Base-by-base conservation (phyloP, 2,329 filamentous ascomycete species). In the Fusarium albidum region DNA sequence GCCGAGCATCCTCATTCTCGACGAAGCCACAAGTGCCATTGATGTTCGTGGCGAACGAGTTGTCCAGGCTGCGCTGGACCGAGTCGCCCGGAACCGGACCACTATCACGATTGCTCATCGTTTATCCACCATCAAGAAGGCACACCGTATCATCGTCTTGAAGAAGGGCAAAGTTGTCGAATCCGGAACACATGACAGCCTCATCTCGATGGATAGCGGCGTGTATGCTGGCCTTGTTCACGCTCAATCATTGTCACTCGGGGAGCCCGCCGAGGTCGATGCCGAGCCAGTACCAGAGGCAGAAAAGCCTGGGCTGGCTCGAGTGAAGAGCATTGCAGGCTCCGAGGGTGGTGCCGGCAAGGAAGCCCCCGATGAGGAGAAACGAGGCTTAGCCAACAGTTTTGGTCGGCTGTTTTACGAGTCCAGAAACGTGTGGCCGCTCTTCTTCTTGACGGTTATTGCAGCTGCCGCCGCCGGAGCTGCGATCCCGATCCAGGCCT, bases 101-200 rank as follows among this genome's bases (percentile, higher is more conserved):
- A 91, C 87, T 0, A 86, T 92, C 52, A 85, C 88, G 15, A 89
- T 93, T 60, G 89, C 90, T 1, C 88, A 92, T 71, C 79, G 89
- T 4, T 77, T 92, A 3, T 90, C 87, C 0, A 92, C 89, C 0
- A 89, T 92, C 65, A 88, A 86, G 69, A 85, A 89, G 59, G 91
- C 91, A 4, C 88, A 96, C 67, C 84, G 86, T 31, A 96, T 96
- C 47, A 77, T 92, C 8, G 91, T 96, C 1, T 72, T 96, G 46
- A 81, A 88, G 41, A 83, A 88, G 62, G 92, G 92, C 3, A 74
- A 80, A 45, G 83, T 92, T 0, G 80, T 88, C 9, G 91, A 96
- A 70, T 77, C 87, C 61, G 92, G 92, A 0, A 91, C 83, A 0
- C 92, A 96, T 60, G 84, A 91, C 7, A 82, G 85, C 35, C 80